These are phyloP conservation scores for Pneumocystis canis DNA, from an alignment of 1,139 yeast species.

Conservation along the genomic window DNA sequence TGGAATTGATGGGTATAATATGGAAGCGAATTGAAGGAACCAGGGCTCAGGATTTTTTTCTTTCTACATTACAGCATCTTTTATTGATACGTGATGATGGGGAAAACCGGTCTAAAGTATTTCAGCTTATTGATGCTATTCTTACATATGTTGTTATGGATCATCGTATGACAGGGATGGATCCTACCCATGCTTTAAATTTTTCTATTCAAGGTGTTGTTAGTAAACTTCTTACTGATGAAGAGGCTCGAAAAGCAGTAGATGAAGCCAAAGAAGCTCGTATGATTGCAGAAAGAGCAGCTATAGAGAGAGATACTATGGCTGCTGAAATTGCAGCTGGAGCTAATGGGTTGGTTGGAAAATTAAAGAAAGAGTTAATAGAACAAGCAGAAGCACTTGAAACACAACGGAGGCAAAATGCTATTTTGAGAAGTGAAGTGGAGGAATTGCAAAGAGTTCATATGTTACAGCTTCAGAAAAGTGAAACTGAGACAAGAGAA, in stretches of 20 bases:
- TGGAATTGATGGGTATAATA: conserved; percentile 50
- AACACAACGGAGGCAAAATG: conserved; percentile 54
- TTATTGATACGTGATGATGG: conserved; percentile 37
- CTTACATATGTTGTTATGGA: conserved; percentile 63
- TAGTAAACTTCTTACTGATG: conserved; percentile 77
- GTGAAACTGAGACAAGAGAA: conserved; percentile 79
- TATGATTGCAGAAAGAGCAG: conserved; percentile 60
- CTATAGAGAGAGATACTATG: conserved; percentile 72
- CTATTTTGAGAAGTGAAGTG: conserved; percentile 48
- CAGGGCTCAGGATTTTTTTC: conserved; percentile 49
- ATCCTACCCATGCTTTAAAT: background rate
- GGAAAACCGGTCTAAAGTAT: conserved; percentile 56
- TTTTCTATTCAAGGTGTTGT: conserved; percentile 60
- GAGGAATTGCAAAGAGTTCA: conserved; percentile 56
- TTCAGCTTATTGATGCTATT: conserved; percentile 68
- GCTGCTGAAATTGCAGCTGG: conserved; percentile 63
- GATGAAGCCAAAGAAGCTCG: conserved; percentile 55
- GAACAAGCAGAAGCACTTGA: conserved; percentile 59
- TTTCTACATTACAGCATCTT: conserved; percentile 72
- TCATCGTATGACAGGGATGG: conserved; percentile 5
- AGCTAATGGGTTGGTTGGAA: conserved; percentile 69
- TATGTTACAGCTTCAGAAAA: conserved; percentile 65
- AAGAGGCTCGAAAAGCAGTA: conserved; percentile 67
- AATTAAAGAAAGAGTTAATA: conserved; percentile 48
- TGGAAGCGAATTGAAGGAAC: conserved; percentile 62